Conservation (phyloP, 495 filamentous ascomycete genomes). For the Elaphomyces granulatus region DNA sequence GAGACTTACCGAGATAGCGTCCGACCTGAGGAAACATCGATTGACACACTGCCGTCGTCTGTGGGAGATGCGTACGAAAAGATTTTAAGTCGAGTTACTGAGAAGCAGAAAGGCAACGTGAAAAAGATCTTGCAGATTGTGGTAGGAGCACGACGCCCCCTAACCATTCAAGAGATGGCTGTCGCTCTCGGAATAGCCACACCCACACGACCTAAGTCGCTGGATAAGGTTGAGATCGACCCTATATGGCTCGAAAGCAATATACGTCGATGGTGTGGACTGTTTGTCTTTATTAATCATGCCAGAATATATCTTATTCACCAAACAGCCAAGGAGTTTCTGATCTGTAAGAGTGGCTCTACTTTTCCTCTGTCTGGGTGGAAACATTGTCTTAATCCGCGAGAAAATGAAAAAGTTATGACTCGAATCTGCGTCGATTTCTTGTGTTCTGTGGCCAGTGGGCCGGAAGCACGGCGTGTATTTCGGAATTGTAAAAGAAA, state of each 20-base stretch:
- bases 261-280: constrained; percentile 23
- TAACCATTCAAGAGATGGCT: constrained; percentile 22
- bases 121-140: constrained; percentile 24
- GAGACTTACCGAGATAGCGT: constrained; percentile 12
- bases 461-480: neutral
- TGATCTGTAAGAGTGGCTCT: constrained; percentile 2
- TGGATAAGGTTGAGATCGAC: constrained; percentile 13
- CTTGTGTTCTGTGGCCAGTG: constrained; percentile 8
- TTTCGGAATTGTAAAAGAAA: no score
- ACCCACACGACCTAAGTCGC: constrained; percentile 6
- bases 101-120: constrained; percentile 4
- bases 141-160: constrained; percentile 18
- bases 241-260: constrained; percentile 6
- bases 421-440: constrained; percentile 13
- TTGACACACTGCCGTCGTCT: constrained; percentile 9
- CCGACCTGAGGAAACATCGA: constrained; percentile 7
- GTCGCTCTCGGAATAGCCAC: constrained; percentile 23
- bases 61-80: constrained; percentile 17
- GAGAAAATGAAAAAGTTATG: constrained; percentile 10
- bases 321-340: constrained; percentile 21
- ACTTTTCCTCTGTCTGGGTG: constrained; percentile 2
- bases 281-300: constrained; percentile 26
- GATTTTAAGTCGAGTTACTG: constrained; percentile 12
- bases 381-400: constrained; percentile 5
- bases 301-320: constrained; percentile 24